These are phyloP conservation scores for Apophysomyces trapeziformis DNA, from an alignment of 371 early-diverging fungal species.

Conservation along the genomic window DNA sequence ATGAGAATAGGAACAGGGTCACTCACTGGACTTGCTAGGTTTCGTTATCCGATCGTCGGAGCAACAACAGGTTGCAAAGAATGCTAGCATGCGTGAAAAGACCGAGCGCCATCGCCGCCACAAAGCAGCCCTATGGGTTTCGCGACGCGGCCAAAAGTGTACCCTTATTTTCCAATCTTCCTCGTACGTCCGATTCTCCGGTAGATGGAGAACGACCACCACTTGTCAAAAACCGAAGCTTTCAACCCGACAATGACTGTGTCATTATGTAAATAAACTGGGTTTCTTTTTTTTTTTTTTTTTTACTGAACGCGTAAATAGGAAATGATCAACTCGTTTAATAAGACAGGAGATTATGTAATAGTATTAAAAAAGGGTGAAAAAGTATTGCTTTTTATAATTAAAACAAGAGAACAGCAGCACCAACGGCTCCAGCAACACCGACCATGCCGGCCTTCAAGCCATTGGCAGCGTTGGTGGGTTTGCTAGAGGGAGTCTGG, in stretches of 20 bases:
- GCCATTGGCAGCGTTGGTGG: constrained; percentile 4
- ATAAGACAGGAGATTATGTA: constrained; percentile 7
- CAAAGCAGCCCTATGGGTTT: constrained; percentile 2
- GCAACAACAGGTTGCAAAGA: constrained; percentile 25
- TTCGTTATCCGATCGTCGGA: constrained; percentile 12
- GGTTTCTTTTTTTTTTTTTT: not conserved
- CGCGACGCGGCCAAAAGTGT: constrained; percentile 7
- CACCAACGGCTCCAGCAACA: constrained; percentile 8
- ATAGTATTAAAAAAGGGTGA: not conserved
- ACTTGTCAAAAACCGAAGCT: constrained; percentile 4
- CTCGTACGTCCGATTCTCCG: not conserved
- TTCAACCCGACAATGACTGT: constrained; percentile 8
- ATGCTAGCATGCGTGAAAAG: constrained; percentile 23
- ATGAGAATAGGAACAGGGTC: not conserved
- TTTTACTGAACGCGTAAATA: not conserved
- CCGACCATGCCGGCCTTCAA: constrained; percentile 7
- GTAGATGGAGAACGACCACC: not conserved
- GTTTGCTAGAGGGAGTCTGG: not conserved
- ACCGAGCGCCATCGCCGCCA: constrained; percentile 6
- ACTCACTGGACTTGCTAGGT: not conserved
- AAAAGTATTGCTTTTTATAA: not conserved
- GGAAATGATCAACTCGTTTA: not conserved
- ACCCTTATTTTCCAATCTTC: constrained; percentile 1
- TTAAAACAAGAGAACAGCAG: constrained; percentile 6
- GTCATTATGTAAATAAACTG: constrained; percentile 6